Evolutionary conservation across 768 basidiomycete species (phyloP), one percentile per base, ranked within the genome.

Genomic region (Podaxis sp.): DNA sequence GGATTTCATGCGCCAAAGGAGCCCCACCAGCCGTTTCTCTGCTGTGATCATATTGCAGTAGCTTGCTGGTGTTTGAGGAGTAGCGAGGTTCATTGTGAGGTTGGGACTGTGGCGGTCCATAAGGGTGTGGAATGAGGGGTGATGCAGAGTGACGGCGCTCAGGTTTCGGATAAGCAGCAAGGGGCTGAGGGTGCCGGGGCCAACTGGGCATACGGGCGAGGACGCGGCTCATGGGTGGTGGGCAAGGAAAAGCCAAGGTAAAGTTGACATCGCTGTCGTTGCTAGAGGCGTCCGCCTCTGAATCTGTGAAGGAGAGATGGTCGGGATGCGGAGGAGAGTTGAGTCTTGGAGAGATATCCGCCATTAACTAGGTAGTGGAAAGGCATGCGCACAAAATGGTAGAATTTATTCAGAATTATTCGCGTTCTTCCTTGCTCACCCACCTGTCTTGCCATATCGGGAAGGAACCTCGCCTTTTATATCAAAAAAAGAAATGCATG

Each of bases 121-220:
- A 11, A 9, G 38, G 19, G 44, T 38, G 49, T 57, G 52, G 40
- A 44, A 38, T 52, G 28, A 60, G 48, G 52, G 60, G 62, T 30
- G 64, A 51, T 39, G 36, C 60, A 52, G 62, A 46, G 52, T 72
- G 52, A 42, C 70, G 24, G 68, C 67, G 33, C 69, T 70, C 28
- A 73, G 73, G 40, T 71, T 71, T 26, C 70, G 71, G 15, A 30
- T 52, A 9, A 13, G 61, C 52, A 13, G 36, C 53, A 13, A 55
- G 49, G 46, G 51, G 59, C 13, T 51, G 52, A 3, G 52, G 55
- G 33, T 55, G 22, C 72, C 79, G 72, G 36, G 80, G 81, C 13
- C 78, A 77, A 65, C 79, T 81, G 49, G 76, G 76, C 76, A 82
- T 79, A 44, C 77, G 74, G 13, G 80, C 75, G 30, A 81, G 69